A percentile compares a stretch with the other conserved stretches of the same genome.
These are phyloP conservation scores for Fusarium pseudograminearum DNA, from an alignment of 2,329 filamentous ascomycete species.

Conservation along the genomic window DNA sequence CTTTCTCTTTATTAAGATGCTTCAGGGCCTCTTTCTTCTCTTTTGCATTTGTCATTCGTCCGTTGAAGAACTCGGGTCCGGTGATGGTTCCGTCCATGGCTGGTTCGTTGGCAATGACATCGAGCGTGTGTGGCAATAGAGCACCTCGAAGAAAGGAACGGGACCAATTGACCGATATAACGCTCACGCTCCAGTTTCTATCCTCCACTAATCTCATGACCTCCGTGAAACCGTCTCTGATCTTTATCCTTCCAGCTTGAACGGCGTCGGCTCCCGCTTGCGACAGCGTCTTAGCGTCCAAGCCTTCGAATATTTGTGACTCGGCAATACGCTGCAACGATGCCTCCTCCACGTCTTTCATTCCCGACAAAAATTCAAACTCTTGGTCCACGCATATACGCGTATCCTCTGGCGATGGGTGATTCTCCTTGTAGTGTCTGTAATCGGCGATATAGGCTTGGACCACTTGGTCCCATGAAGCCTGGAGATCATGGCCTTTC, in stretches of 20 bases:
- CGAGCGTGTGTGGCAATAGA: slow-evolving; percentile 51
- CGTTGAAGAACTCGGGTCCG: slow-evolving; percentile 53
- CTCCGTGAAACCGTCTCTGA: slow-evolving; percentile 57
- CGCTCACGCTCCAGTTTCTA: slow-evolving; percentile 55
- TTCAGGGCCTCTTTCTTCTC: slow-evolving; percentile 61
- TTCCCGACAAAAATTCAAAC: slow-evolving; percentile 57
- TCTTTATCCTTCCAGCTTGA: slow-evolving; percentile 48
- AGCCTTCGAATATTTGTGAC: slow-evolving; percentile 59
- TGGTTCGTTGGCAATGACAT: slow-evolving; percentile 61
- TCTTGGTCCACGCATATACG: slow-evolving; percentile 56
- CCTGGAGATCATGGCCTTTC: slow-evolving; percentile 51
- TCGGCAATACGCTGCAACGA: slow-evolving; percentile 60
- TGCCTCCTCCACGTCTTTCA: slow-evolving; percentile 58
- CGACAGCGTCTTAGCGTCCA: slow-evolving; percentile 51
- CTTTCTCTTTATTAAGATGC: slow-evolving; percentile 43
- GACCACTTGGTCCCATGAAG: slow-evolving; percentile 61
- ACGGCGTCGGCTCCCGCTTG: slow-evolving; percentile 56
- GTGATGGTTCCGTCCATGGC: slow-evolving; percentile 54
- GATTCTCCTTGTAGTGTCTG: slow-evolving; percentile 52
- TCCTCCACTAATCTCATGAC: slow-evolving; percentile 46
- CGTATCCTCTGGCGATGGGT: slow-evolving; percentile 49
- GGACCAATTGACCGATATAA: slow-evolving; percentile 67
- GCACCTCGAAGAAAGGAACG: slow-evolving; percentile 61
- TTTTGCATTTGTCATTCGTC: slow-evolving; percentile 53
- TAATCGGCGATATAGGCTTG: slow-evolving; percentile 59